Percentiles rank a stretch among this genome's conserved stretches.
These are phyloP conservation scores for Angomonas ambiguus DNA, from an alignment of 208 protist species.

Conservation along the genomic window DNA sequence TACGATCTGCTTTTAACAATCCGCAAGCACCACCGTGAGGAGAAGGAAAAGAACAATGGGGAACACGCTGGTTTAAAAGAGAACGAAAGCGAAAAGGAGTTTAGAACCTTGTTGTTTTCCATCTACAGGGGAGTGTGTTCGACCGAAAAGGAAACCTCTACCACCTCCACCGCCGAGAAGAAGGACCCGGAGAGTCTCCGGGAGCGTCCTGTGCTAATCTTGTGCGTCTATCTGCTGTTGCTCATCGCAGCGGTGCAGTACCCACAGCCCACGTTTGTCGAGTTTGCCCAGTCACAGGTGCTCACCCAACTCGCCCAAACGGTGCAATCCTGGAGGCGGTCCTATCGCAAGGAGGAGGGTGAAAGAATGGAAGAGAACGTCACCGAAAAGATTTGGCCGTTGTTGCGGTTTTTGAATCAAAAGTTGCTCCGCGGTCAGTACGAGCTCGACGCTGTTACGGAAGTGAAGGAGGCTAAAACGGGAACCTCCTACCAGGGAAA, in stretches of 20 bases:
- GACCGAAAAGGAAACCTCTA: neutral
- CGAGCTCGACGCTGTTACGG: neutral
- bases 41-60: too few relatives aligned
- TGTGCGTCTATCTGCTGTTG: neutral
- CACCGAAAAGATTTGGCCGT: neutral
- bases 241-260: neutral
- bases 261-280: neutral
- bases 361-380: neutral
- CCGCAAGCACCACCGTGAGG: too few relatives aligned
- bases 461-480: neutral
- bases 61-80: too few relatives aligned
- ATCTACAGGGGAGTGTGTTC: neutral
- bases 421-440: neutral
- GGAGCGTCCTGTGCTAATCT: neutral
- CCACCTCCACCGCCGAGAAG: neutral
- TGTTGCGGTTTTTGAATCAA: neutral
- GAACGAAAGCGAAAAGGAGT: too few relatives aligned
- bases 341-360: neutral
- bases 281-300: neutral
- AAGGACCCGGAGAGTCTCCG: neutral
- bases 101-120: too few relatives aligned
- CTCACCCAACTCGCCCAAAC: neutral
- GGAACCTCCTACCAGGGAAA: neutral
- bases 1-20: too few relatives aligned
- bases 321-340: neutral